A percentile compares a stretch with the other conserved stretches of the same genome.
These are phyloP conservation scores for Coelastrella sp. DNA, from an alignment of 139 green algal genomes.

Conservation along the genomic window DNA sequence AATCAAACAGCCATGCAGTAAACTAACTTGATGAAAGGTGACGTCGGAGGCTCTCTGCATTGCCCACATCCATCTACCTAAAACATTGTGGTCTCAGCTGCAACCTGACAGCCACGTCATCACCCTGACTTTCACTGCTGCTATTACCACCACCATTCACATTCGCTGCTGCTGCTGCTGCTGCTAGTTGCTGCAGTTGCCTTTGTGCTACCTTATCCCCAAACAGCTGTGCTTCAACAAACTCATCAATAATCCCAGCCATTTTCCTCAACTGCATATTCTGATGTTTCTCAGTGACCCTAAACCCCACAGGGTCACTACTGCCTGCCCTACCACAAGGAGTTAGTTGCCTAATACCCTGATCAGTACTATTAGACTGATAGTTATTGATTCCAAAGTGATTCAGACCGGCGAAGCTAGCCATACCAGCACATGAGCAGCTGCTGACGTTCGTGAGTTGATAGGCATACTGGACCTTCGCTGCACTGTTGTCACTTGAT, in stretches of 20 bases:
- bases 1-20: not conserved
- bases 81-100: not conserved
- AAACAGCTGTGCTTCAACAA: not conserved
- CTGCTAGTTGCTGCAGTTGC: slow-evolving; percentile 15
- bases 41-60: too few relatives aligned
- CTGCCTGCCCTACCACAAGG: not conserved
- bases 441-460: not conserved
- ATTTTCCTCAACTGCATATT: slow-evolving; percentile 1
- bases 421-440: slow-evolving; percentile 4
- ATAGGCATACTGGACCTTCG: not conserved
- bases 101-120: not conserved
- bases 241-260: slow-evolving; percentile 7
- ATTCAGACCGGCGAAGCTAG: not conserved
- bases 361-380: not conserved
- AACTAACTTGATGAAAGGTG: not conserved
- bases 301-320: not conserved
- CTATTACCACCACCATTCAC: too few relatives aligned
- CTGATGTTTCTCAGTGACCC: not conserved
- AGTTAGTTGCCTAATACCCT: not conserved
- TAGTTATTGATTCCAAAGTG: slow-evolving; percentile 30
- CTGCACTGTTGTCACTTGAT: not conserved
- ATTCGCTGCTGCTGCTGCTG: not conserved
- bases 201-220: not conserved
- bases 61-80: too few relatives aligned
- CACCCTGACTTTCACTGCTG: too few relatives aligned